Evolutionary conservation across 2,329 filamentous ascomycete species (phyloP), one percentile per base, ranked within the genome.

Genomic region (Dendrostoma leiphaemia): DNA sequence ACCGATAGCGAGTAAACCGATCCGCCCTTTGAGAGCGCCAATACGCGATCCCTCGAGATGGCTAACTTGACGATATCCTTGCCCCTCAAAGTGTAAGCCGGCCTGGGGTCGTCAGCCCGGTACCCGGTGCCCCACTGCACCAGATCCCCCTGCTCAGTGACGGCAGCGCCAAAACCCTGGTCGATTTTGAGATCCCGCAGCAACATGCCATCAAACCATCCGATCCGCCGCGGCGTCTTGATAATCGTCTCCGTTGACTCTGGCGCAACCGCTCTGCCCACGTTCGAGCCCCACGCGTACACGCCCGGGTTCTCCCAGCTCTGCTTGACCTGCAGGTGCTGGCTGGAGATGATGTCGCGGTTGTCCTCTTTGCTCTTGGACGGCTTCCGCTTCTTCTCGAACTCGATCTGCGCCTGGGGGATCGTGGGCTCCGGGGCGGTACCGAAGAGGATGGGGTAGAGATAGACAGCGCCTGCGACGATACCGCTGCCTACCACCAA

Each of bases 241-340:
- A 97, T 78, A 59, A 86, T 81, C 28, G 76, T 74, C 51, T 96
- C 91, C 48, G 87, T 80, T 8, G 89, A 93, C 59, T 88, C 85
- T 1, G 92, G 91, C 38, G 92, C 91, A 34, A 89, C 90, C n/a
- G 96, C 92, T 62, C 82, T 82, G 57, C 91, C 90, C 15, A 77
- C 76, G 64, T 99, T 99, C 17, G 88, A 91, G 0, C 94, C 94
- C 93, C 94, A 99, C 5, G 88, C 85, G 71, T 96, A 97, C 0
- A 97, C 88, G 2, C 92, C 94, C 0, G 94, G 93, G 57, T 89
- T 86, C 70, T 84, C 83, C 79, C 81, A 85, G 70, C 90, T 95
- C 66, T 83, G 84, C 73, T 89, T 91, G 55, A 96, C 89, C 73
- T 97, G 93, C 6, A 90, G 74, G 71, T 96, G 91, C 68, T 96